Base-by-base conservation (phyloP, 805 yeast species). In the Saccharomycopsis sp. region DNA sequence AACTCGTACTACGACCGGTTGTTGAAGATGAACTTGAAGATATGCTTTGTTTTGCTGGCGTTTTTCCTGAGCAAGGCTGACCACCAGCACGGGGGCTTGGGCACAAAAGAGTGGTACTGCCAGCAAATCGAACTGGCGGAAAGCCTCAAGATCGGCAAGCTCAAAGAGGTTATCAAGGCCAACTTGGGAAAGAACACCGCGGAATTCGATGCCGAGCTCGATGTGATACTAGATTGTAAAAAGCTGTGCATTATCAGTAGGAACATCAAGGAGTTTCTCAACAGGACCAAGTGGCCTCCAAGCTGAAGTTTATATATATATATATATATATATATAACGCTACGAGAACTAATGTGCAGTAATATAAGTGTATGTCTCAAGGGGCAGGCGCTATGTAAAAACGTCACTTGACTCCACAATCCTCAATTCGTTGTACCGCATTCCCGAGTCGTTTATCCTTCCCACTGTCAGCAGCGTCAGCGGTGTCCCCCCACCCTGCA, bases 401-500 rank as follows among this genome's bases (percentile, higher is more conserved):
- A 25, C 10, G 12, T 9, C 12, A 21, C 32, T 30, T 23, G n/a
- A n/a, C 36, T 41, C 44, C 15, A 41, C 20, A 26, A 41, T 25
- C n/a, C 44, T 34, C n/a, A 41, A 22, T 29, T 41, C 44, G 16
- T 30, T 17, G 36, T n/a, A 31, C 20, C 22, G 10, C 41, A 38
- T 30, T 7, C 13, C 20, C 7, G 7, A 18, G 25, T 22, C 22
- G 15, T 38, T 38, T 35, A 41, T 41, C 12, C 35, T 25, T 26
- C 35, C 26, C 35, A 36, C 21, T 29, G 12, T 13, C 18, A 8
- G 15, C 23, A 7, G n/a, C 13, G 16, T 27, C 30, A n/a, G 18
- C 30, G 9, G 4, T 3, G 18, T 20, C 31, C 15, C 22, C 15
- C 8, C n/a, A n/a, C n/a, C n/a, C n/a, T n/a, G n/a, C n/a, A n/a